Evolutionary conservation across 2,329 filamentous ascomycete genomes (phyloP).

Genomic region (Hypoxylon sp.): DNA sequence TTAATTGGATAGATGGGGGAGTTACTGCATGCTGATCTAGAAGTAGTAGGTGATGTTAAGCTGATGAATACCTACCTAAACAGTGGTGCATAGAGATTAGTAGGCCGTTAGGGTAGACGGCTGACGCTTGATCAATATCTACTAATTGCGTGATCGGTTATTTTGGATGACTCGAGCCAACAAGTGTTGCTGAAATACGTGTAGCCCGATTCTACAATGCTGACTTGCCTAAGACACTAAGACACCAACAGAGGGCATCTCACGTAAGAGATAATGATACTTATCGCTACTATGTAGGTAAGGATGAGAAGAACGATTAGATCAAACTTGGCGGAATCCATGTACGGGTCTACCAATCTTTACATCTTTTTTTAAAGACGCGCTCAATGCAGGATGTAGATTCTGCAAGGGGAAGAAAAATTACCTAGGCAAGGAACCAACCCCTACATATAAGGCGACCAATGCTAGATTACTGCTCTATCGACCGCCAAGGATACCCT

Average conservation of each 20-base stretch:
- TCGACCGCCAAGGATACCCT: not conserved
- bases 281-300: not conserved
- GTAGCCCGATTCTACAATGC: not conserved
- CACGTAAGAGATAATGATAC: not conserved
- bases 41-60: not conserved
- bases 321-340: not conserved
- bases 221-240: not conserved
- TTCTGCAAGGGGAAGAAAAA: not conserved
- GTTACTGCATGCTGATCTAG: not conserved
- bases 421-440: slow-evolving; percentile 1
- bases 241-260: not conserved
- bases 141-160: not conserved
- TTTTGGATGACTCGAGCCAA: not conserved
- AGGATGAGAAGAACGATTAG: not conserved
- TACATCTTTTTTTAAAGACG: not conserved
- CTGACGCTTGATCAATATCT: not conserved
- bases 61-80: not conserved
- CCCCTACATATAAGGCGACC: slow-evolving; percentile 2
- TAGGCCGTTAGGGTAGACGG: not conserved
- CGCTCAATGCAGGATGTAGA: not conserved
- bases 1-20: not conserved
- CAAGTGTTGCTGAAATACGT: not conserved
- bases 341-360: not conserved
- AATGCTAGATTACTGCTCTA: not conserved
- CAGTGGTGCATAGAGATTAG: not conserved